Evolutionary conservation across 306 rosid species (phyloP).

Genomic region (Corylus avellana): DNA sequence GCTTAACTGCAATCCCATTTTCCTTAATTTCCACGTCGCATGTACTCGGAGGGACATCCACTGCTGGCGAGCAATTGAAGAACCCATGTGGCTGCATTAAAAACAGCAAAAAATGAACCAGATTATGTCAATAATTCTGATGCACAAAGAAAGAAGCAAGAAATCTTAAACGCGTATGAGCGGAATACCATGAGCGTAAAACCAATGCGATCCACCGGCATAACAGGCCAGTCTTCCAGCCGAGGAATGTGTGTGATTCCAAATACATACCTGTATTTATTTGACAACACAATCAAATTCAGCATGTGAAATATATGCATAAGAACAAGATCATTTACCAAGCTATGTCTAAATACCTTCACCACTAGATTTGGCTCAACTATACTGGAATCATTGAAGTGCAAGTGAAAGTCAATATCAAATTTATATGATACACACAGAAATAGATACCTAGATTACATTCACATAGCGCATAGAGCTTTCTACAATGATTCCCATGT

Average conservation of each 20-base stretch:
- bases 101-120: constrained; percentile 1
- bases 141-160: constrained; percentile 1
- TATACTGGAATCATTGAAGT: neutral
- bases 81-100: constrained; percentile 77
- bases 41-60: constrained; percentile 67
- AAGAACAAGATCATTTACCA: neutral
- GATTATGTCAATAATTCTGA: neutral
- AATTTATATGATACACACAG: neutral
- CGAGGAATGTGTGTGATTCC: constrained; percentile 81
- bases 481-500: neutral
- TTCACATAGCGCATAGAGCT: neutral
- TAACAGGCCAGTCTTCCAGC: constrained; percentile 83
- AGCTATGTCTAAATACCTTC: neutral
- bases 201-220: constrained; percentile 81
- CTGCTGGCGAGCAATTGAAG: constrained; percentile 73
- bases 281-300: constrained; percentile 18
- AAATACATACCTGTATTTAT: constrained; percentile 65
- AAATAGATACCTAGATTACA: neutral
- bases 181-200: constrained; percentile 64
- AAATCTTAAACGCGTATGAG: neutral
- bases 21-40: constrained; percentile 69
- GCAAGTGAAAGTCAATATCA: neutral
- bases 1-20: constrained; percentile 54
- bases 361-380: neutral
- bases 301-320: neutral